Evolutionary conservation across 805 yeast genomes (phyloP).

Genomic region (Candida patagonica): DNA sequence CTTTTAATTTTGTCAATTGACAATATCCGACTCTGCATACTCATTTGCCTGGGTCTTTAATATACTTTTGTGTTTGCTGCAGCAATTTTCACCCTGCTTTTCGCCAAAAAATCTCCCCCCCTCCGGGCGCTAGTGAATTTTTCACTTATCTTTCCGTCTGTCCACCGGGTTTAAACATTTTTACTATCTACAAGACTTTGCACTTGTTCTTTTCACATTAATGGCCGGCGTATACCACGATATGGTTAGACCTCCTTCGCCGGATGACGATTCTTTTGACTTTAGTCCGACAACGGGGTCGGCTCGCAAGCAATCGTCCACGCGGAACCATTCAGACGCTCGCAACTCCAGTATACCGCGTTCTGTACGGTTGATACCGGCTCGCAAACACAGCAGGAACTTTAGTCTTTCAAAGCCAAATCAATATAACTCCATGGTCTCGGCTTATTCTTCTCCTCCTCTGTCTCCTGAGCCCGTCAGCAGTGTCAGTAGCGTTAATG

Average conservation of each 20-base stretch:
- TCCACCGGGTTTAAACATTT: no score
- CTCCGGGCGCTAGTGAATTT: no score
- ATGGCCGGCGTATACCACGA: neutral
- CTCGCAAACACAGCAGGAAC: neutral
- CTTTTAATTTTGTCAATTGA: no score
- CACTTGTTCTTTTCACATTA: neutral
- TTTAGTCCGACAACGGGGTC: neutral
- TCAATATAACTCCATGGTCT: neutral
- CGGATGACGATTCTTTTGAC: neutral
- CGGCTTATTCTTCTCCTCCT: constrained; percentile 5
- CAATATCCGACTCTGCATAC: no score
- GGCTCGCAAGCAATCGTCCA: neutral
- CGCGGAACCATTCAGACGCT: neutral
- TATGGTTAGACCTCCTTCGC: constrained; percentile 1
- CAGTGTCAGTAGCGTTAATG: constrained; percentile 1
- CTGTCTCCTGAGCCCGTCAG: constrained; percentile 5
- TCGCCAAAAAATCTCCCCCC: no score
- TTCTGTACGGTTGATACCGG: no score
- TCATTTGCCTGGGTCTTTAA: no score
- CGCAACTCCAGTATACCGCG: no score
- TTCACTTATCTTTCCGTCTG: no score
- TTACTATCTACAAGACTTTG: no score
- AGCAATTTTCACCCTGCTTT: no score
- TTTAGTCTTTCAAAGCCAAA: neutral
- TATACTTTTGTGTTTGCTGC: no score